A percentile compares a stretch with the other conserved stretches of the same genome.
These are phyloP conservation scores for Luffa acutangula DNA, from an alignment of 306 rosid genomes.

Conservation along the genomic window DNA sequence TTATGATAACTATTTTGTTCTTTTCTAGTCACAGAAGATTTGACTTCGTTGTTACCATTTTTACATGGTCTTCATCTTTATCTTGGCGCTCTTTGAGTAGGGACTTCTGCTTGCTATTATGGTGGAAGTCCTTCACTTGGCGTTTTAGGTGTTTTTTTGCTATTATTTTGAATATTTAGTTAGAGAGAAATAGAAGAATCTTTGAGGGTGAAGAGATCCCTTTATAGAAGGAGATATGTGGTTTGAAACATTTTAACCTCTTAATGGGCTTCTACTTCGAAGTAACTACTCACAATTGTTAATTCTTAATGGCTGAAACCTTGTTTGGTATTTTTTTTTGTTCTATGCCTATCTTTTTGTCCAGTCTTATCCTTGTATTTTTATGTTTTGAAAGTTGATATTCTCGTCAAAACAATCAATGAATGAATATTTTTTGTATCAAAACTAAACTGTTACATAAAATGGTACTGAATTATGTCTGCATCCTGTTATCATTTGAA, in stretches of 20 bases:
- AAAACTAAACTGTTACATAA: neutral
- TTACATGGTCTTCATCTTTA: neutral
- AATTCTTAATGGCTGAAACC: neutral
- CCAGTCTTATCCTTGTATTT: neutral
- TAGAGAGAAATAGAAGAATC: neutral
- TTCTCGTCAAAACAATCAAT: neutral
- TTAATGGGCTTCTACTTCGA: neutral
- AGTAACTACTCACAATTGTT: neutral
- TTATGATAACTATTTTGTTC: neutral
- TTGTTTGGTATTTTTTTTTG: neutral
- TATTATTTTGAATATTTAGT: neutral
- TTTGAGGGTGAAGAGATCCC: neutral
- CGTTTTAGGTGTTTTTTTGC: neutral
- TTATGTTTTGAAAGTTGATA: neutral
- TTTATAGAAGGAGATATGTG: neutral
- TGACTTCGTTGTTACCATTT: neutral
- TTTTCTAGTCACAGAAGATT: neutral
- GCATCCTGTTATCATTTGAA: constrained; percentile 10
- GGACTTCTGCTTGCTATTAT: neutral
- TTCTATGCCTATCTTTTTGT: neutral
- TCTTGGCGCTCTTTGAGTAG: neutral
- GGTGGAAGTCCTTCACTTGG: neutral
- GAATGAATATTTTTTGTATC: neutral
- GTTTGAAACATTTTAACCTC: neutral
- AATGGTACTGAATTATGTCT: constrained; percentile 9